A percentile compares a stretch with the other conserved stretches of the same genome.
phyloP scores from a whole-genome alignment of 2,329 filamentous ascomycete genomes.

The Teratosphaeria gauchensis region DNA sequence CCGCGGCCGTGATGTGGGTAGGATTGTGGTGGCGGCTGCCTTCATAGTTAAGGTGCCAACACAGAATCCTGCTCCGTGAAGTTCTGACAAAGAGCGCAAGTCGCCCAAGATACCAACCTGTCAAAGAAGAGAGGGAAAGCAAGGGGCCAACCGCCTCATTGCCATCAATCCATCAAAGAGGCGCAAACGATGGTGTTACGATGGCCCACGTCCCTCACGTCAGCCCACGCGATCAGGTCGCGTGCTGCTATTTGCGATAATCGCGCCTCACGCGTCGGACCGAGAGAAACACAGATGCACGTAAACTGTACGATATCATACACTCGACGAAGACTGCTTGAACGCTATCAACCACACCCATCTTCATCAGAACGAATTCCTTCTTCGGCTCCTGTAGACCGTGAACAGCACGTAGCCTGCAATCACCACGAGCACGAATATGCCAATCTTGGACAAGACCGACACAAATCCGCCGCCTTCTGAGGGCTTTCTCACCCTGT shows the following conservation, averaged over 20 bases:
- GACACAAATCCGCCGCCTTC: conserved; percentile 51
- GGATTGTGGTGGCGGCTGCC: neutral
- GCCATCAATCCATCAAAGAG: neutral
- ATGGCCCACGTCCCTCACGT: neutral
- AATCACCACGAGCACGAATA: conserved; percentile 60
- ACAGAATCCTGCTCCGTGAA: neutral
- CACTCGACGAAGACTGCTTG: conserved; percentile 5
- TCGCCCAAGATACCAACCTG: neutral
- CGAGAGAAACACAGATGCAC: neutral
- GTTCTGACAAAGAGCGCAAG: neutral
- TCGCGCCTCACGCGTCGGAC: too few relatives aligned
- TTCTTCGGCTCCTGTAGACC: conserved; percentile 56
- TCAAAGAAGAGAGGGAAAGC: neutral
- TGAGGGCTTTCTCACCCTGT: conserved; percentile 13
- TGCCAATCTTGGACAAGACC: conserved; percentile 72
- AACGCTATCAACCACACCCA: conserved; percentile 6
- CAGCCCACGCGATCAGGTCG: neutral
- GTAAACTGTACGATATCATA: conserved; percentile 3
- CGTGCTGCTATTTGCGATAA: neutral
- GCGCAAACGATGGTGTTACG: neutral
- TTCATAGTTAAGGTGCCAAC: neutral
- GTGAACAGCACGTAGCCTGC: conserved; percentile 82
- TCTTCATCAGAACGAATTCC: conserved; percentile 35
- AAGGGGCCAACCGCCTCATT: neutral
- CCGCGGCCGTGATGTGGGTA: neutral